Evolutionary conservation across 176 grass and related monocot genomes (phyloP), one percentile per base, ranked within the genome.

Genomic region (Oryza meridionalis): DNA sequence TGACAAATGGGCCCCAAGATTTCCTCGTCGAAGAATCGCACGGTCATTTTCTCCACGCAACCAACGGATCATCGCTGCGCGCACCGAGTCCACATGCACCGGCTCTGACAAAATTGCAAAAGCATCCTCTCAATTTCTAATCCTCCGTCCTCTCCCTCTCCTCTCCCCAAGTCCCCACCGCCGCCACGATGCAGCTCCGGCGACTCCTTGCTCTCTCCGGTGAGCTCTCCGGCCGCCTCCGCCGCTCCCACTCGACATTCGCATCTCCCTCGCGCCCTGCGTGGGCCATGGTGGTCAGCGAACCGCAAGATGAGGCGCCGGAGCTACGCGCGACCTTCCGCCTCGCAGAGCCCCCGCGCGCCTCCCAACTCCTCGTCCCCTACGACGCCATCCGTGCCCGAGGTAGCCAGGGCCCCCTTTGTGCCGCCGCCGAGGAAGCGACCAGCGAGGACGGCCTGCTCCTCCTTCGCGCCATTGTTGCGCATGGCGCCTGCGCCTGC

Each of bases 311-410:
- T 14, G 15, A 35, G 33, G 33, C 76, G 35, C 55, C 76, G 13
- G 35, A 38, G 45, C 71, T 13, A 49, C 44, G 69, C 69, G 69
- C 69, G 59, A 51, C 59, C 0, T 0, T 86, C n/a, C 4, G 50
- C 29, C 43, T 51, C 70, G 69, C 78, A 19, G 69, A 73, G 27
- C 21, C 11, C 69, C 13, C 43, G 6, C 0, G 31, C 29, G 11
- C 58, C 69, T 55, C 84, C 27, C 13, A 79, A 26, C 53, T 86
- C 76, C 15, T 32, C 55, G 21, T 86, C 84, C 84, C 84, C 16
- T 29, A 7, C 42, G 76, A 55, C 77, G 6, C 65, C 76, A 22
- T 74, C 47, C 2, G 43, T 42, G 1, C 40, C 40, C 9, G 33
- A 3, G 33, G 4, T 79, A 76, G 40, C 40, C 40, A 0, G 7